These are phyloP conservation scores for Solanum paucissectum DNA, from an alignment of 257 asterid species.

Conservation along the genomic window DNA sequence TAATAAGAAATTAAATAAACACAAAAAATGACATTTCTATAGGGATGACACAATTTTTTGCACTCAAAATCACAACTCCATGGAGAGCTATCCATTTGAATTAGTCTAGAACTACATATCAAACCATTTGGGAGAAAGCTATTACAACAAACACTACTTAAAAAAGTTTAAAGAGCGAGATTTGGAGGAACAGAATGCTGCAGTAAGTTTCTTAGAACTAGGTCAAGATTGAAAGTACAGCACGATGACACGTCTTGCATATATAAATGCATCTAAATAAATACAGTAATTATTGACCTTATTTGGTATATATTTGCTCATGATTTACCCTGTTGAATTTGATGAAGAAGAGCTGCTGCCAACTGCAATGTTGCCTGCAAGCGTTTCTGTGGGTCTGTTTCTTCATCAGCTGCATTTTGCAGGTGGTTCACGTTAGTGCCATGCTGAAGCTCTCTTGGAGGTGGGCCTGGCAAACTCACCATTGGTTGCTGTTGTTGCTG, in stretches of 20 bases:
- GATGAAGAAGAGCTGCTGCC: conserved; percentile 92
- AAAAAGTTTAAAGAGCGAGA: neutral
- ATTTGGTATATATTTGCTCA: neutral
- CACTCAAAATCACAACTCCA: neutral
- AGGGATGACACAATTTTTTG: neutral
- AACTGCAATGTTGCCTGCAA: conserved; percentile 86
- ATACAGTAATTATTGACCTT: neutral
- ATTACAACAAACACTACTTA: neutral
- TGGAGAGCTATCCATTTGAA: neutral
- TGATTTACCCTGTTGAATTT: conserved; percentile 80
- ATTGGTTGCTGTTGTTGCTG: conserved; percentile 33
- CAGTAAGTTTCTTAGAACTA: neutral
- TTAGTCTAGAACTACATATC: neutral
- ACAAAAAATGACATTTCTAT: neutral
- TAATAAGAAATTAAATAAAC: neutral
- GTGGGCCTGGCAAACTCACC: conserved; percentile 12
- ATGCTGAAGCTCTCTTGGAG: conserved; percentile 34
- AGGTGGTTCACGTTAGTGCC: conserved; percentile 28
- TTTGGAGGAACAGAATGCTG: neutral
- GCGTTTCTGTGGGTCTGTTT: conserved; percentile 69
- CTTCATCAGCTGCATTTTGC: conserved; percentile 40
- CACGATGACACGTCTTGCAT: neutral
- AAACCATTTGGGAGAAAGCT: neutral
- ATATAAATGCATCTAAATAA: neutral
- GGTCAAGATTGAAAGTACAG: neutral